A percentile compares a stretch with the other conserved stretches of the same genome.
Conservation (phyloP, 148 eudicot genomes). For the Rhododendron kiyosumense region DNA sequence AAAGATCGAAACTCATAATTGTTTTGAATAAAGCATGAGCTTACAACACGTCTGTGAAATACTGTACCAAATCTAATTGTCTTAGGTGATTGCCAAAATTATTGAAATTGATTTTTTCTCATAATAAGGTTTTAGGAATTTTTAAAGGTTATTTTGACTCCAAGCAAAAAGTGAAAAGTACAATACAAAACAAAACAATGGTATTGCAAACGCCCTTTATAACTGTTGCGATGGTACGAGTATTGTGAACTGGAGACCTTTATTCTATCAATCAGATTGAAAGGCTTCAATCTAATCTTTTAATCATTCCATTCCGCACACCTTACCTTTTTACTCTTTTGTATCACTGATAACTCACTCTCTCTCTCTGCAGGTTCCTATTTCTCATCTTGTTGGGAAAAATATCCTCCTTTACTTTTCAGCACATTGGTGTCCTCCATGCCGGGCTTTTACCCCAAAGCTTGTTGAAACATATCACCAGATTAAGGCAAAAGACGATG, state of each 20-base stretch:
- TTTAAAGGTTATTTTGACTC: neutral
- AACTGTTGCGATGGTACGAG: neutral
- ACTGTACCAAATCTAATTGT: neutral
- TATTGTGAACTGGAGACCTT: neutral
- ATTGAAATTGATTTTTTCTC: neutral
- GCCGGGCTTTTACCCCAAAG: constrained; percentile 50
- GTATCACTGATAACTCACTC: neutral
- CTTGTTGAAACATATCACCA: constrained; percentile 39
- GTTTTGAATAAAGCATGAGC: no score
- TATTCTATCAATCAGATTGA: neutral
- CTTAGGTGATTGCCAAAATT: neutral
- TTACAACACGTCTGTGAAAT: no score
- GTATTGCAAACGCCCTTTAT: neutral
- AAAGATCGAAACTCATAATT: no score
- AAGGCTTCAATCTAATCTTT: neutral
- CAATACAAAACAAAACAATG: neutral
- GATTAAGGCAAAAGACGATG: constrained; percentile 45
- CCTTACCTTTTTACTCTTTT: neutral
- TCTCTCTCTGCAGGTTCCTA: constrained; percentile 31
- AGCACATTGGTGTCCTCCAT: constrained; percentile 65
- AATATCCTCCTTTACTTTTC: constrained; percentile 55
- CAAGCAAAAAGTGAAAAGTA: neutral
- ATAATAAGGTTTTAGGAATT: no score
- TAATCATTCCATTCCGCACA: neutral
- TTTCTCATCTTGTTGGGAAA: constrained; percentile 53